Evolutionary conservation across 345 rosid species (phyloP), one percentile per base, ranked within the genome.

Genomic region (Stellera chamaejasme): DNA sequence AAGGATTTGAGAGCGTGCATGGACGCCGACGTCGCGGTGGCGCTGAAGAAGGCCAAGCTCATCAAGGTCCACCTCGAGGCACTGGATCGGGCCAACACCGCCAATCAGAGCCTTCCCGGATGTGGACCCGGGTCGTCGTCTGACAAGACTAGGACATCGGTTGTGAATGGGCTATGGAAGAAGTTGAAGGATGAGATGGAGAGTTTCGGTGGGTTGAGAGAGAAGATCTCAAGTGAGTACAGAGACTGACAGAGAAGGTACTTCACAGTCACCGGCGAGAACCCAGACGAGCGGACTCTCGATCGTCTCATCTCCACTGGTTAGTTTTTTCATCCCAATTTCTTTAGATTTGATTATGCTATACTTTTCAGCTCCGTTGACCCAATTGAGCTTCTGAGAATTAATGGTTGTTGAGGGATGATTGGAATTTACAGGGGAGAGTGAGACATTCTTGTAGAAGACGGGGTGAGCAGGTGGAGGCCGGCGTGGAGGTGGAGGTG

Each of bases 251-350:
- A 82, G 82, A 65, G 99, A 62, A 77, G 99, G 70, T 94, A 84
- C 52, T 90, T 76, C 45, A 94, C 97, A 2, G 96, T 90, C 62
- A 85, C 97, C 32, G 99, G 97, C 13, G 96, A 89, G 69, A 83
- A 87, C 66, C 97, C 97, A 0, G 95, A 90, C 41, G 99, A 87
- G 50, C 62, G 51, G 66, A 77, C 83, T 1, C 67, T 94, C 2
- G 97, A 94, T 78, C 82, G 72, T 14, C 65, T 93, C 63, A 93
- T 93, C 62, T 89, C 99, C 10, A 93, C 97, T 26, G 99, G 99
- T 90, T 27, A 25, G 66, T 54, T 48, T n/a, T n/a, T 6, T 19
- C 23, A 19, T 19, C 23, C 23, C 23, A 19, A 19, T 19, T 19
- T 19, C 23, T 19, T 19, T 1, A 19, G 23, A 6, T 25, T 5